phyloP scores from a whole-genome alignment of 164 flowering plant genomes.

The Stephania japonica region DNA sequence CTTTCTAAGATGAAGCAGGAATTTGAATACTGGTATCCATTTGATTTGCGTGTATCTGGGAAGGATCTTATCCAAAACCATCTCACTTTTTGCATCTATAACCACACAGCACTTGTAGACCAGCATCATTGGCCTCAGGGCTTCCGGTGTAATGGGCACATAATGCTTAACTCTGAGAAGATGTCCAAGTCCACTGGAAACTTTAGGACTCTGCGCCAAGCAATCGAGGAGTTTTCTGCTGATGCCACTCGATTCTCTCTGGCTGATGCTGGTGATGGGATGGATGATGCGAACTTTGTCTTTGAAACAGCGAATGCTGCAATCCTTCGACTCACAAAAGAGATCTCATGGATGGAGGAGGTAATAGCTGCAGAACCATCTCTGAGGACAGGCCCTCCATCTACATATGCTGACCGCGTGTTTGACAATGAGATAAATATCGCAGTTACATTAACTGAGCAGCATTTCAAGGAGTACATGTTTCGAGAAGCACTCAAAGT shows the following conservation, averaged over 20 bases:
- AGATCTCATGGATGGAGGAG: slow-evolving; percentile 86
- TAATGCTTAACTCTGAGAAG: slow-evolving; percentile 87
- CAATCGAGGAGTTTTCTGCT: slow-evolving; percentile 83
- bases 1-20: slow-evolving; percentile 83
- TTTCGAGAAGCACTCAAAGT: slow-evolving; percentile 84
- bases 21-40: slow-evolving; percentile 93
- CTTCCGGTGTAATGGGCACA: slow-evolving; percentile 84
- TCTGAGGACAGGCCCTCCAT: slow-evolving; percentile 46
- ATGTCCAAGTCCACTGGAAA: slow-evolving; percentile 98
- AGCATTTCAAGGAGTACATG: slow-evolving; percentile 55
- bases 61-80: slow-evolving; percentile 94
- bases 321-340: slow-evolving; percentile 75
- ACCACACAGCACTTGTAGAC: slow-evolving; percentile 73
- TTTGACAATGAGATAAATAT: slow-evolving; percentile 81
- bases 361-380: slow-evolving; percentile 54
- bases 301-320: slow-evolving; percentile 90
- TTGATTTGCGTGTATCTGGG: slow-evolving; percentile 88
- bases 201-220: slow-evolving; percentile 71
- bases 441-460: slow-evolving; percentile 57
- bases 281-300: slow-evolving; percentile 91
- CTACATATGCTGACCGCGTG: slow-evolving; percentile 76
- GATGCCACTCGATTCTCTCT: slow-evolving; percentile 87
- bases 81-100: slow-evolving; percentile 75
- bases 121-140: slow-evolving; percentile 75
- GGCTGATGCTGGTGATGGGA: slow-evolving; percentile 98